These are phyloP conservation scores for Ascochyta clinopodiicola DNA, from an alignment of 2,329 filamentous ascomycete species.

Conservation along the genomic window DNA sequence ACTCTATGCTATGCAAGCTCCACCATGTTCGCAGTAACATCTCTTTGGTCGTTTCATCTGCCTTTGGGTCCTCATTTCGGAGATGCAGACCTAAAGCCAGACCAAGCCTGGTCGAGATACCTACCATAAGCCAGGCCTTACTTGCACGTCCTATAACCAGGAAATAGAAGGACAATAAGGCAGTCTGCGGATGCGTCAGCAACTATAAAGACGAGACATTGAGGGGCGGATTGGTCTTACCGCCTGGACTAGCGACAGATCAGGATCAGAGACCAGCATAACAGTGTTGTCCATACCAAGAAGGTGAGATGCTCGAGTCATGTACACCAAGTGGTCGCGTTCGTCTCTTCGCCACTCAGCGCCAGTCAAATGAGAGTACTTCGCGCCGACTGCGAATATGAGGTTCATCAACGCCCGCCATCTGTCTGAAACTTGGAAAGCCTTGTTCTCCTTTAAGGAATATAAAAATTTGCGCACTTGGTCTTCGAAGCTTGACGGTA, in stretches of 20 bases:
- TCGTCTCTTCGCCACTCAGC: conserved; percentile 37
- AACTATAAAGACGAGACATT: conserved; percentile 20
- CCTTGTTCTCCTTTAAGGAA: conserved; percentile 12
- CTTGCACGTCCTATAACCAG: conserved; percentile 36
- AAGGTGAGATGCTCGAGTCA: conserved; percentile 40
- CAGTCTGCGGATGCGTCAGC: conserved; percentile 18
- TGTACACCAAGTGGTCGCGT: conserved; percentile 49
- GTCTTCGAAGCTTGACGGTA: conserved; percentile 29
- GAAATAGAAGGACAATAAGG: conserved; percentile 36
- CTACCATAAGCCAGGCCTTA: conserved; percentile 46
- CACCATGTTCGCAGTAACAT: conserved; percentile 49
- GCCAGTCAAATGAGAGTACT: conserved; percentile 44
- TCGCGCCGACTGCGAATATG: conserved; percentile 52
- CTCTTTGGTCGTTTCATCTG: conserved; percentile 38
- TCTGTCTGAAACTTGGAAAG: conserved; percentile 21
- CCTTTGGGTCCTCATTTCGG: conserved; percentile 40
- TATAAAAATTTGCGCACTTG: conserved; percentile 27
- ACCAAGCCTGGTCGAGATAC: conserved; percentile 47
- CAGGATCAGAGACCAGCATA: conserved; percentile 37
- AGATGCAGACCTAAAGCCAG: conserved; percentile 49
- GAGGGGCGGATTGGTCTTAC: conserved; percentile 22
- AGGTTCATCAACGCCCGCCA: conserved; percentile 52
- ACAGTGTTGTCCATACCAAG: conserved; percentile 28
- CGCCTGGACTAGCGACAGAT: conserved; percentile 49
- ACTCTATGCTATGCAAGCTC: conserved; percentile 48